These are phyloP conservation scores for Podospora comata DNA, from an alignment of 495 filamentous ascomycete genomes.

Conservation along the genomic window DNA sequence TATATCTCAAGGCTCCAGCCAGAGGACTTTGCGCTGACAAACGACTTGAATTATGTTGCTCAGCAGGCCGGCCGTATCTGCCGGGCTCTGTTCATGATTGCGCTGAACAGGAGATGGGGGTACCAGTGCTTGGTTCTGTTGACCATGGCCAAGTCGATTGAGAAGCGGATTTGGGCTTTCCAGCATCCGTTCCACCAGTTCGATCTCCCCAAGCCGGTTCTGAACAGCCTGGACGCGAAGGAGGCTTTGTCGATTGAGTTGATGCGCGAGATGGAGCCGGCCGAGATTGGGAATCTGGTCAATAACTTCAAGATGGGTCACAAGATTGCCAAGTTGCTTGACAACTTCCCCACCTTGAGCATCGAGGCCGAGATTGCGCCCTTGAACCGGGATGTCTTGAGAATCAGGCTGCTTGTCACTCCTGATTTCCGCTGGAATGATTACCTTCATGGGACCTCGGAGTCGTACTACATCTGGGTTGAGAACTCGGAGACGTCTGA, in stretches of 20 bases:
- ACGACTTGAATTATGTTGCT: conserved; percentile 89
- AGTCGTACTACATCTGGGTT: conserved; percentile 98
- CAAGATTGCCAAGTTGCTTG: conserved; percentile 72
- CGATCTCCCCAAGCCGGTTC: conserved; percentile 76
- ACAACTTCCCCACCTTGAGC: conserved; percentile 87
- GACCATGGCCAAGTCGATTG: conserved; percentile 91
- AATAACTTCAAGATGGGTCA: conserved; percentile 85
- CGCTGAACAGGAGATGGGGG: conserved; percentile 89
- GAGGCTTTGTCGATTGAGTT: conserved; percentile 71
- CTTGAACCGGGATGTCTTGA: conserved; percentile 87
- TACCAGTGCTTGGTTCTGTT: conserved; percentile 87
- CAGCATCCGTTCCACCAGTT: conserved; percentile 96
- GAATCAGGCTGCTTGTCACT: conserved; percentile 77
- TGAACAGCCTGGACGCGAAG: conserved; percentile 78
- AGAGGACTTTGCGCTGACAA: conserved; percentile 89
- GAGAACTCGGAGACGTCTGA: conserved; percentile 97
- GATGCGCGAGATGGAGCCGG: conserved; percentile 84
- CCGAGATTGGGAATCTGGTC: conserved; percentile 88
- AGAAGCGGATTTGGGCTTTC: conserved; percentile 90
- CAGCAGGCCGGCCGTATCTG: conserved; percentile 95
- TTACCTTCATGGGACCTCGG: conserved; percentile 85
- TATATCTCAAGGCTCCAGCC: conserved; percentile 87
- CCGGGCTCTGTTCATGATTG: conserved; percentile 94
- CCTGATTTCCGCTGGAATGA: conserved; percentile 97
- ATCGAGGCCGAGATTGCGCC: conserved; percentile 94